phyloP scores from a whole-genome alignment of 495 filamentous ascomycete species.

The Penicillium odoratum region DNA sequence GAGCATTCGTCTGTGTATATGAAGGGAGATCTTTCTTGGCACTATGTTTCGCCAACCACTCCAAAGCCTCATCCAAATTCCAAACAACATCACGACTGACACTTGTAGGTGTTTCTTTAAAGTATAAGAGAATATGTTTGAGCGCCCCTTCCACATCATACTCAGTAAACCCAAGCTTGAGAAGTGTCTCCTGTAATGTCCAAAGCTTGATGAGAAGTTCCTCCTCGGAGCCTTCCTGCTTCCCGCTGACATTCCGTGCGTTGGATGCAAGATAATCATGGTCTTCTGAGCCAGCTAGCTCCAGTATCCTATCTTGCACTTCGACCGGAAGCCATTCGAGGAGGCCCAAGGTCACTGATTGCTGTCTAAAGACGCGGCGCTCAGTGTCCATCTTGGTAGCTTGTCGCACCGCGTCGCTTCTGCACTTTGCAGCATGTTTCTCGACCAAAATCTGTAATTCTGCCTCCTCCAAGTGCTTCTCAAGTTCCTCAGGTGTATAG shows the following conservation, averaged over 20 bases:
- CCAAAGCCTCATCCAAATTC: constrained; percentile 82
- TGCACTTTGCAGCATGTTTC: constrained; percentile 70
- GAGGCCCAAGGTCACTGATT: constrained; percentile 66
- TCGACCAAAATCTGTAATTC: constrained; percentile 83
- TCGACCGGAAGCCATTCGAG: constrained; percentile 78
- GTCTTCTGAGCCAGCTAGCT: constrained; percentile 51
- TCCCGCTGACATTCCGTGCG: constrained; percentile 29
- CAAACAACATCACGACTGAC: constrained; percentile 67
- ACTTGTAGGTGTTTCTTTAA: constrained; percentile 49
- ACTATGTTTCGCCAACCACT: constrained; percentile 80
- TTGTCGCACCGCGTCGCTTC: constrained; percentile 65
- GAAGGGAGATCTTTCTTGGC: constrained; percentile 65
- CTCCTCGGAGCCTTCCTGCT: constrained; percentile 55
- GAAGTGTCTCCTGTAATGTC: constrained; percentile 71
- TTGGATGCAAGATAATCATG: constrained; percentile 33
- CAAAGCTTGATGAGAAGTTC: constrained; percentile 76
- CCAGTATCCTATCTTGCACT: constrained; percentile 71
- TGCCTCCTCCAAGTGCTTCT: constrained; percentile 75
- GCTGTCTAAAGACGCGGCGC: constrained; percentile 69
- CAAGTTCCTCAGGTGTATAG: constrained; percentile 79
- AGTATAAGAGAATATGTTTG: constrained; percentile 59
- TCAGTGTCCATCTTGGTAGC: constrained; percentile 75
- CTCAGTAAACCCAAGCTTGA: constrained; percentile 64
- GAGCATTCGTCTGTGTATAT: constrained; percentile 53
- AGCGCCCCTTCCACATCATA: constrained; percentile 64